Evolutionary conservation across 2,329 filamentous ascomycete genomes (phyloP).

Genomic region (Stagonosporopsis chrysanthemi): DNA sequence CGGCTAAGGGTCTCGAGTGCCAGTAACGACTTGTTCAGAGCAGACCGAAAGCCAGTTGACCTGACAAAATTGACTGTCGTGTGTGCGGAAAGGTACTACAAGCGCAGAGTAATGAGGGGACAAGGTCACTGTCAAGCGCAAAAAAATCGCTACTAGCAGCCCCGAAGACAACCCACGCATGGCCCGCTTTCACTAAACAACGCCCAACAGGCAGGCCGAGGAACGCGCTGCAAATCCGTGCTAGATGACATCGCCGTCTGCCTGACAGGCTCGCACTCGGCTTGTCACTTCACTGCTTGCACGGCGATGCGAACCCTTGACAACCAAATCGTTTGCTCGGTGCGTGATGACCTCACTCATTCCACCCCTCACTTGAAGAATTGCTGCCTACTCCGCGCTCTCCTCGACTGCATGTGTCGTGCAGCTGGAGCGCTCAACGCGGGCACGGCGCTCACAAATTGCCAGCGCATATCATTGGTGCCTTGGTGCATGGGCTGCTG

Average conservation of each 20-base stretch:
- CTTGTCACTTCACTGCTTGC: conserved; percentile 10
- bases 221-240: conserved; percentile 24
- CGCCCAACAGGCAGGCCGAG: conserved; percentile 23
- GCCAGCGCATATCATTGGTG: conserved; percentile 19
- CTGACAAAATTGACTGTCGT: conserved; percentile 43
- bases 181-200: conserved; percentile 21
- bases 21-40: conserved; percentile 32
- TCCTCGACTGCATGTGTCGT: conserved; percentile 19
- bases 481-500: conserved; percentile 21
- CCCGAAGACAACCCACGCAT: conserved; percentile 15
- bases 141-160: conserved; percentile 15
- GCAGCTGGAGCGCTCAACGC: conserved; percentile 18
- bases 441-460: conserved; percentile 9
- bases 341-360: conserved; percentile 19
- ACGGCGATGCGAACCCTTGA: conserved; percentile 2
- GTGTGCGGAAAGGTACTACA: conserved; percentile 39
- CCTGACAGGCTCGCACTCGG: conserved; percentile 9
- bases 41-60: conserved; percentile 37
- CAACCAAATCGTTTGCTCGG: conserved; percentile 13
- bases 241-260: conserved; percentile 18
- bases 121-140: conserved; percentile 18
- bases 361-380: conserved; percentile 19
- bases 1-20: conserved; percentile 37
- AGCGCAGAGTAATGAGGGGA: conserved; percentile 33
- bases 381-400: conserved; percentile 20